phyloP scores from a whole-genome alignment of 78 protist genomes.

The Guillardia theta region DNA sequence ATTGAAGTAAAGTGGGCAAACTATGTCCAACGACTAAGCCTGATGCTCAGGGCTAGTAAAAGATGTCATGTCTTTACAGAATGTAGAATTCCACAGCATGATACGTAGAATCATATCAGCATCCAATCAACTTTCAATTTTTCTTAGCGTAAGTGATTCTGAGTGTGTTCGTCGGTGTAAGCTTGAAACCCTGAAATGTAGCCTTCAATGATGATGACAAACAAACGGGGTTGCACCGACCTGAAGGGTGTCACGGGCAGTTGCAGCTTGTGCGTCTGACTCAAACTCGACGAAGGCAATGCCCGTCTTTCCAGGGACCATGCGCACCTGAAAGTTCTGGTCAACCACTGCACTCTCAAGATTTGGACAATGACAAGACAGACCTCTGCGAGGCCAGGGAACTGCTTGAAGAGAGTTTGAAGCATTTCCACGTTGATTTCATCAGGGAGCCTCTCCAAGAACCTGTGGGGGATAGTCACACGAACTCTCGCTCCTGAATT shows the following conservation, averaged over 20 bases:
- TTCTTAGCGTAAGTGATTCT: neutral
- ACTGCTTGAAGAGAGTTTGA: slow-evolving; percentile 76
- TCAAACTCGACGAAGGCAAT: slow-evolving; percentile 88
- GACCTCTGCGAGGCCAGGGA: slow-evolving; percentile 81
- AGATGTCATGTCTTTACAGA: no score
- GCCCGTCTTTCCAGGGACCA: slow-evolving; percentile 78
- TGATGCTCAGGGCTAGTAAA: no score
- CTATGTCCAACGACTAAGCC: no score
- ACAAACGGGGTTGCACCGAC: neutral
- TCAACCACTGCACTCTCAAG: no score
- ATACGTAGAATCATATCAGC: neutral
- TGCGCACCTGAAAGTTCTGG: no score
- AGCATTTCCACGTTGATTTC: slow-evolving; percentile 70
- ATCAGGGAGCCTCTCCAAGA: slow-evolving; percentile 78
- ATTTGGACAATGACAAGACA: no score
- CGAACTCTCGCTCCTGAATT: no score
- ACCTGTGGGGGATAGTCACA: slow-evolving; percentile 64
- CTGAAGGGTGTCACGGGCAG: slow-evolving; percentile 39
- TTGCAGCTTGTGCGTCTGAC: slow-evolving; percentile 59
- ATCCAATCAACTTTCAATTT: neutral
- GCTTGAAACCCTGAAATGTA: neutral
- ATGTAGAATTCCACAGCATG: no score
- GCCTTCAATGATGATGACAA: neutral
- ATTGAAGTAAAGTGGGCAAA: no score
- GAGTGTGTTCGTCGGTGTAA: neutral